Evolutionary conservation across 2,329 filamentous ascomycete genomes (phyloP).

Genomic region (Paraphoma sp.): DNA sequence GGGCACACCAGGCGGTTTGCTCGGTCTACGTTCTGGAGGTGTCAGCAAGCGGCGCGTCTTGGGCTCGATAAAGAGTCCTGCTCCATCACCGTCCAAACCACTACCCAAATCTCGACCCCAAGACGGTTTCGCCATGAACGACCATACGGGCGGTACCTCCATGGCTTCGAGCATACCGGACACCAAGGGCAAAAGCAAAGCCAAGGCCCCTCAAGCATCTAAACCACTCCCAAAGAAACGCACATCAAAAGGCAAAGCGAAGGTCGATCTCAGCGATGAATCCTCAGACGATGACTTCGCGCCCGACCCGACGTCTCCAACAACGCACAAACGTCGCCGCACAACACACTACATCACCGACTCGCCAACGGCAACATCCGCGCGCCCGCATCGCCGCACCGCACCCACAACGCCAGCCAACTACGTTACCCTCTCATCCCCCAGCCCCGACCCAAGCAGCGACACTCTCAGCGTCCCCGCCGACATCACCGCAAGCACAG

Average conservation of each 20-base stretch:
- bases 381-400: slow-evolving; percentile 3
- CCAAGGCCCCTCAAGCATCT: background rate
- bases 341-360: slow-evolving; percentile 11
- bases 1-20: slow-evolving; percentile 1
- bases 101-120: too few relatives aligned
- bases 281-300: slow-evolving; percentile 16
- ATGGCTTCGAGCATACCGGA: background rate
- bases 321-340: slow-evolving; percentile 14
- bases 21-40: background rate
- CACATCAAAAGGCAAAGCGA: slow-evolving; percentile 2
- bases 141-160: too few relatives aligned
- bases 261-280: background rate
- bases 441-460: background rate
- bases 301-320: slow-evolving; percentile 10
- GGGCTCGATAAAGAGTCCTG: background rate
- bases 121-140: too few relatives aligned
- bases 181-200: background rate
- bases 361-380: slow-evolving; percentile 8
- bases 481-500: background rate
- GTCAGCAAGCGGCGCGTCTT: background rate
- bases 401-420: background rate
- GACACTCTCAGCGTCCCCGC: background rate
- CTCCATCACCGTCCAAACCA: background rate
- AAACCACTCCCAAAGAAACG: slow-evolving; percentile 9
- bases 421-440: background rate